Conservation (phyloP, 352 stramenopile species). For the Pythium phragmiticola region DNA sequence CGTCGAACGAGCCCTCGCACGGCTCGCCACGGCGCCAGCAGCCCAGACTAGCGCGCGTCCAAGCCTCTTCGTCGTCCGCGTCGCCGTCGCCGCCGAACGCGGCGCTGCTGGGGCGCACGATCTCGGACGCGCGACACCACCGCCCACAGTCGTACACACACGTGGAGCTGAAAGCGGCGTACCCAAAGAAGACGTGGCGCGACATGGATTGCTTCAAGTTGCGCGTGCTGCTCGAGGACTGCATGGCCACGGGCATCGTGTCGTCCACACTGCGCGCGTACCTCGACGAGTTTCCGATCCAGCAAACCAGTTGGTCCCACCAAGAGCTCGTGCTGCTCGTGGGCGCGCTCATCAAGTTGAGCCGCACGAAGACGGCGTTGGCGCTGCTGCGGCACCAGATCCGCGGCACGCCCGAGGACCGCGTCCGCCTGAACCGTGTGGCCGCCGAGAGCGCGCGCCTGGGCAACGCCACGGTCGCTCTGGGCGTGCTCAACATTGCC, state of each 20-base stretch:
- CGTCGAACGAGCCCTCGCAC: slow-evolving; percentile 1
- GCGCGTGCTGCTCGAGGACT: slow-evolving; percentile 53
- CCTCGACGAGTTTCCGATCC: slow-evolving; percentile 67
- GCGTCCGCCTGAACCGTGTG: slow-evolving; percentile 64
- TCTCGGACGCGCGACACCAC: slow-evolving; percentile 18
- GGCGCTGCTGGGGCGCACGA: slow-evolving; percentile 16
- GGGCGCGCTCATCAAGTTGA: slow-evolving; percentile 71
- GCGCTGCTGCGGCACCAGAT: slow-evolving; percentile 67
- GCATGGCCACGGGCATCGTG: slow-evolving; percentile 51
- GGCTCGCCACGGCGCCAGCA: slow-evolving; percentile 16
- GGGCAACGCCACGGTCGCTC: slow-evolving; percentile 60
- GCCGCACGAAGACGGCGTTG: slow-evolving; percentile 54
- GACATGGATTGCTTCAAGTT: slow-evolving; percentile 59
- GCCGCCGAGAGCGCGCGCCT: slow-evolving; percentile 62
- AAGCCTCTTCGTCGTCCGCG: background rate
- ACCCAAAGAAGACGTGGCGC: slow-evolving; percentile 39
- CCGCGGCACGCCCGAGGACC: slow-evolving; percentile 28
- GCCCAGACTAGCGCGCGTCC: slow-evolving; percentile 9
- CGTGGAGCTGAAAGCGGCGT: slow-evolving; percentile 14
- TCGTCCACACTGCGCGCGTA: slow-evolving; percentile 61
- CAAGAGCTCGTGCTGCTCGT: slow-evolving; percentile 79
- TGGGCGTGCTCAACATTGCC: slow-evolving; percentile 70
- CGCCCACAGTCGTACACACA: slow-evolving; percentile 22
- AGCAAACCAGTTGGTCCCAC: slow-evolving; percentile 58
- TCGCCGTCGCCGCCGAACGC: slow-evolving; percentile 11